phyloP scores from a whole-genome alignment of 2,329 filamentous ascomycete species.

The Beauveria sp. region DNA sequence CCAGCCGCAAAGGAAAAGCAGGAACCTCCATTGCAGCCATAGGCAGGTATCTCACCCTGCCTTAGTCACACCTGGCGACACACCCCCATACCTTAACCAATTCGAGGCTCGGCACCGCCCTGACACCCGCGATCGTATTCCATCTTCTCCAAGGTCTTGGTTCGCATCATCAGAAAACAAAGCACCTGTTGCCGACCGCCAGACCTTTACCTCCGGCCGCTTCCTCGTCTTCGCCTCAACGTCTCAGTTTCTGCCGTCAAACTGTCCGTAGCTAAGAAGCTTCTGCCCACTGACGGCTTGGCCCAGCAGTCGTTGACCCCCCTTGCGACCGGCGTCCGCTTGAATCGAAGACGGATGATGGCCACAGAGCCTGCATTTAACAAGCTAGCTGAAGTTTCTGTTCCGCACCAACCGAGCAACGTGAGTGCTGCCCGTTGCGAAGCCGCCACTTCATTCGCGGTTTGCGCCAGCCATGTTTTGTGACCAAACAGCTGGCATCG shows the following conservation, averaged over 20 bases:
- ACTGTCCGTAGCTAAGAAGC: neutral
- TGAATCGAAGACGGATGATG: slow-evolving; percentile 50
- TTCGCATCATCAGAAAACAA: neutral
- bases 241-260: neutral
- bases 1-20: slow-evolving; percentile 9
- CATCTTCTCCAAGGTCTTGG: slow-evolving; percentile 8
- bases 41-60: slow-evolving; percentile 9
- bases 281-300: slow-evolving; percentile 17
- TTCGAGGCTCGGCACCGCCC: slow-evolving; percentile 8
- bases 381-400: slow-evolving; percentile 46
- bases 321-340: slow-evolving; percentile 25
- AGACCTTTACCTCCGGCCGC: neutral
- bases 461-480: slow-evolving; percentile 5
- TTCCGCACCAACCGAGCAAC: slow-evolving; percentile 36
- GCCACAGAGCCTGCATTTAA: slow-evolving; percentile 52
- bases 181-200: neutral
- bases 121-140: neutral
- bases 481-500: slow-evolving; percentile 1
- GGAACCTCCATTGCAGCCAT: slow-evolving; percentile 10
- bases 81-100: neutral
- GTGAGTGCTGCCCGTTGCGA: slow-evolving; percentile 27
- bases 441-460: neutral
- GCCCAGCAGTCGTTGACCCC: slow-evolving; percentile 19
- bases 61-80: slow-evolving; percentile 13
- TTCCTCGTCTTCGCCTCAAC: neutral